These are phyloP conservation scores for Arabidopsis hybrid DNA, from an alignment of 441 rosid genomes.

Conservation along the genomic window DNA sequence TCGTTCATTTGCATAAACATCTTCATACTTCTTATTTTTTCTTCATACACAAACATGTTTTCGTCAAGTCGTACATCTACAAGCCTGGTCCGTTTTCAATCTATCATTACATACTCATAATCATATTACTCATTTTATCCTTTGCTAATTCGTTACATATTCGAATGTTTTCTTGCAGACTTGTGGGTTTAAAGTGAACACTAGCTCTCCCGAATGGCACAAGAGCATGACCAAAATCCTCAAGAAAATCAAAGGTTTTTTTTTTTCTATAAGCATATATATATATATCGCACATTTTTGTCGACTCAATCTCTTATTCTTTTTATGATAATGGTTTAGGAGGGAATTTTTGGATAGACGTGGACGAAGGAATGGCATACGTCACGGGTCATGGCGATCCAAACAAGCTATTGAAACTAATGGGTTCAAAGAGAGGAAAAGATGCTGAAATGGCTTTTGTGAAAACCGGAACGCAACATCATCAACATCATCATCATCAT, in stretches of 20 bases:
- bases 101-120: background rate
- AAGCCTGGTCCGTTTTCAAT: slow-evolving; percentile 39
- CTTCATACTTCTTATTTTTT: background rate
- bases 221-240: slow-evolving; percentile 46
- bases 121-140: slow-evolving; percentile 6
- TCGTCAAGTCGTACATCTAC: slow-evolving; percentile 25
- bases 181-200: slow-evolving; percentile 45
- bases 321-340: slow-evolving; percentile 17
- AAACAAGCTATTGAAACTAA: slow-evolving; percentile 40
- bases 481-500: slow-evolving; percentile 14
- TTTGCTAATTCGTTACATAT: background rate
- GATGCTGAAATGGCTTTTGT: slow-evolving; percentile 43
- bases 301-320: background rate
- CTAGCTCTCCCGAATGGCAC: slow-evolving; percentile 41
- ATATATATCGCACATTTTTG: background rate
- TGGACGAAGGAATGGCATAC: slow-evolving; percentile 44
- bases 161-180: slow-evolving; percentile 35
- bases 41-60: slow-evolving; percentile 28
- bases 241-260: slow-evolving; percentile 38
- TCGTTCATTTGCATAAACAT: slow-evolving; percentile 16
- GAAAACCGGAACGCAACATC: slow-evolving; percentile 25
- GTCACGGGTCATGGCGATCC: slow-evolving; percentile 42
- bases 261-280: background rate
- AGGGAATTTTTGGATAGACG: slow-evolving; percentile 39
- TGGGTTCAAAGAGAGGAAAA: slow-evolving; percentile 41